Evolutionary conservation across 2,329 filamentous ascomycete genomes (phyloP).

Genomic region (Ascocoryne sarcoides): DNA sequence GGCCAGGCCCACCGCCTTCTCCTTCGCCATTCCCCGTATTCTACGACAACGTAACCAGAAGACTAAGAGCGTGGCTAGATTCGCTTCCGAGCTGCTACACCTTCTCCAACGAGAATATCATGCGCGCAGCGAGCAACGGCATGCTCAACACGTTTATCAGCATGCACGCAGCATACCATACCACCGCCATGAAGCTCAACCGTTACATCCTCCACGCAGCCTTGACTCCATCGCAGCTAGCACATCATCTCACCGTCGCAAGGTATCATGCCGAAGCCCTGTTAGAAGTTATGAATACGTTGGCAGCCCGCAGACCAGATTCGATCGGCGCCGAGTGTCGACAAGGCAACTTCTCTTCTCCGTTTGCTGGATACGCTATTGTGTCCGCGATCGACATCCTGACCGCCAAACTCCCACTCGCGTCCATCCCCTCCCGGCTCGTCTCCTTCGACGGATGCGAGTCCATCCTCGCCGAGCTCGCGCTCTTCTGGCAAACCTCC

Average conservation of each 20-base stretch:
- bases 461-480: slow-evolving; percentile 46
- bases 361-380: slow-evolving; percentile 53
- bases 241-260: slow-evolving; percentile 39
- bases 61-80: slow-evolving; percentile 49
- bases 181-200: slow-evolving; percentile 55
- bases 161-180: slow-evolving; percentile 59
- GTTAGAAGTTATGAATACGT: slow-evolving; percentile 37
- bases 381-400: slow-evolving; percentile 59
- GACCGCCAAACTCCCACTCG: slow-evolving; percentile 47
- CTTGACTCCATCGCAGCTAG: slow-evolving; percentile 33
- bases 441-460: slow-evolving; percentile 45
- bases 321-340: neutral
- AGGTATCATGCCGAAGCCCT: slow-evolving; percentile 44
- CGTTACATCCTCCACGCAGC: slow-evolving; percentile 43
- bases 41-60: slow-evolving; percentile 41
- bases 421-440: slow-evolving; percentile 42
- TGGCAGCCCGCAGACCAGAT: slow-evolving; percentile 30
- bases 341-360: slow-evolving; percentile 38
- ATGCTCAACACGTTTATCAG: slow-evolving; percentile 52
- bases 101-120: slow-evolving; percentile 49
- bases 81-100: slow-evolving; percentile 46
- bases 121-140: slow-evolving; percentile 42
- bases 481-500: slow-evolving; percentile 51
- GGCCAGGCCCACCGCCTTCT: slow-evolving; percentile 10
- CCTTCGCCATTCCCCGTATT: slow-evolving; percentile 36